Conservation (phyloP, 495 filamentous ascomycete species). For the Collariella sp. region DNA sequence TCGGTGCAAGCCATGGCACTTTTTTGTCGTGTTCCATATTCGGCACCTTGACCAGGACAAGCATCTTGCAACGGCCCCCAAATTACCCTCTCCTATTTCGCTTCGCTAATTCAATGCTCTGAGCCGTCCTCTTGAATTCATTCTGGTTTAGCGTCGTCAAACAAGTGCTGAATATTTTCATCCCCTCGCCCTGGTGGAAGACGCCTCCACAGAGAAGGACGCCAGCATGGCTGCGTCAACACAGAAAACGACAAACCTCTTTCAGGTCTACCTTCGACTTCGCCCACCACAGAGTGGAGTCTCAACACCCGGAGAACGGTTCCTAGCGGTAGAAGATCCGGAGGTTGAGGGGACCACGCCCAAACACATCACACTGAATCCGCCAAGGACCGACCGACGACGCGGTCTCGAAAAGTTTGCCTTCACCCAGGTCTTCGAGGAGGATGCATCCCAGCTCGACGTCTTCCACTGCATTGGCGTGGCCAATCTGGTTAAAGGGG, state of each 20-base stretch:
- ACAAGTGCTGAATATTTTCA: too few species aligned
- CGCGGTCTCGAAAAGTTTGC: slow-evolving; percentile 87
- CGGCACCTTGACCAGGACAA: too few species aligned
- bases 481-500: slow-evolving; percentile 65
- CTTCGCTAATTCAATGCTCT: too few species aligned
- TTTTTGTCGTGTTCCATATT: not conserved
- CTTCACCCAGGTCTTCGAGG: slow-evolving; percentile 90
- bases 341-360: slow-evolving; percentile 42
- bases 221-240: slow-evolving; percentile 18
- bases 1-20: not conserved
- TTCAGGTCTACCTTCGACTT: slow-evolving; percentile 87
- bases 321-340: slow-evolving; percentile 64
- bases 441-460: slow-evolving; percentile 72
- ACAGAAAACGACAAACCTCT: slow-evolving; percentile 48
- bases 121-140: too few species aligned
- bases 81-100: not conserved
- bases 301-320: slow-evolving; percentile 50
- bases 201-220: slow-evolving; percentile 15
- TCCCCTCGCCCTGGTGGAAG: not conserved
- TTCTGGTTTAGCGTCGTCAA: too few species aligned
- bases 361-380: slow-evolving; percentile 81
- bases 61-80: not conserved
- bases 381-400: slow-evolving; percentile 65
- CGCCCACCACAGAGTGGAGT: slow-evolving; percentile 55
- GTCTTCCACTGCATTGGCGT: slow-evolving; percentile 78